phyloP scores from a whole-genome alignment of 1,284 basidiomycete genomes.

The Puccinia hordei region DNA sequence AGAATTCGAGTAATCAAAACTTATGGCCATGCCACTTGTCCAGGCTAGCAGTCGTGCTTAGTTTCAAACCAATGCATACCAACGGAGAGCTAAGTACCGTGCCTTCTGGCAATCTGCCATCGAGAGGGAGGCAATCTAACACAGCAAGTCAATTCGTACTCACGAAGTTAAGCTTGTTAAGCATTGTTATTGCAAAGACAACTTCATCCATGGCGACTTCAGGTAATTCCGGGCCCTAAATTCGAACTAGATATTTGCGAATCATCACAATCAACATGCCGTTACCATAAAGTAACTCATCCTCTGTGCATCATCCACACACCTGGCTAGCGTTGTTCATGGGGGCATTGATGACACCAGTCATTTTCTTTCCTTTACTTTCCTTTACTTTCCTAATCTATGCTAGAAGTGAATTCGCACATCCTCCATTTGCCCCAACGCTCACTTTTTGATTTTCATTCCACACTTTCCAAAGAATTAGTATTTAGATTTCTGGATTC shows the following conservation, averaged over 20 bases:
- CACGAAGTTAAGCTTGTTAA: too few relatives aligned
- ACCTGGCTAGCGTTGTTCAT: slow-evolving; percentile 4
- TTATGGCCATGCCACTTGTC: too few relatives aligned
- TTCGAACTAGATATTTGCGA: background rate
- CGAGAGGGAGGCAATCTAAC: too few relatives aligned
- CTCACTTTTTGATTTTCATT: background rate
- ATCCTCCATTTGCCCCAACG: slow-evolving; percentile 19
- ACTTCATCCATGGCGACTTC: background rate
- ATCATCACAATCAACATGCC: background rate
- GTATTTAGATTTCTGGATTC: background rate
- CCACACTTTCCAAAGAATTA: background rate
- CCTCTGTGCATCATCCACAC: slow-evolving; percentile 14
- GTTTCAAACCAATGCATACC: too few relatives aligned
- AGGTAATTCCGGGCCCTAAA: background rate
- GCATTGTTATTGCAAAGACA: too few relatives aligned
- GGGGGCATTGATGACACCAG: slow-evolving; percentile 17
- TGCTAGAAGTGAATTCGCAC: background rate
- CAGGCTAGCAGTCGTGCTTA: too few relatives aligned
- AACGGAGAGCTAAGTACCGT: too few relatives aligned
- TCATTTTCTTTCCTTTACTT: slow-evolving; percentile 24
- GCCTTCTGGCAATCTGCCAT: too few relatives aligned
- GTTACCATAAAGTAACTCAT: background rate
- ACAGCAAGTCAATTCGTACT: too few relatives aligned
- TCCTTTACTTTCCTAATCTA: background rate
- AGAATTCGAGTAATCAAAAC: too few relatives aligned